A percentile compares a stretch with the other conserved stretches of the same genome.
phyloP scores from a whole-genome alignment of 306 rosid species.

The Begonia masoniana region DNA sequence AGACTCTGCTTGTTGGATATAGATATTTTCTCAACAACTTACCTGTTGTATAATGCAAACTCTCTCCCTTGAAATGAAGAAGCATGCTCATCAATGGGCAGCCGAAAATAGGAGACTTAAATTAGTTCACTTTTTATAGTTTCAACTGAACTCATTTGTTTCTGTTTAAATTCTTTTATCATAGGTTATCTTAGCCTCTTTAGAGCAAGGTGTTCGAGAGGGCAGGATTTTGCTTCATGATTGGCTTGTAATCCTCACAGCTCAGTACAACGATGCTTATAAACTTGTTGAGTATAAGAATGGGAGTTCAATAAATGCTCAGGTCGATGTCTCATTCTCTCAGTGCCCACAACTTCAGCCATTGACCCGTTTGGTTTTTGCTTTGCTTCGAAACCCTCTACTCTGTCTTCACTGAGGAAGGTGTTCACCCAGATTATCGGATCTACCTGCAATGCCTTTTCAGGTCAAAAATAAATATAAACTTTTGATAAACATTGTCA shows the following conservation, averaged over 20 bases:
- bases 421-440: slow-evolving; percentile 88
- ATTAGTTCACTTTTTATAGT: too few species aligned
- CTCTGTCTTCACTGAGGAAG: slow-evolving; percentile 93
- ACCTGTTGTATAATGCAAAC: too few species aligned
- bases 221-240: slow-evolving; percentile 91
- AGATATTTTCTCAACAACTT: too few species aligned
- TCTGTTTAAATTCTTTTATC: not conserved
- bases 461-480: slow-evolving; percentile 34
- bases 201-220: slow-evolving; percentile 97
- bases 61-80: too few species aligned
- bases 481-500: not conserved
- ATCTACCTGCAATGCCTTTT: slow-evolving; percentile 91
- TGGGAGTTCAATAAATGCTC: slow-evolving; percentile 58
- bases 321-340: slow-evolving; percentile 71
- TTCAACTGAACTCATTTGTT: too few species aligned
- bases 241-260: slow-evolving; percentile 93
- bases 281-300: slow-evolving; percentile 48
- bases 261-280: slow-evolving; percentile 81
- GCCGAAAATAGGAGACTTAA: too few species aligned
- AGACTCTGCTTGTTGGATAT: too few species aligned
- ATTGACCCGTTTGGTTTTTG: slow-evolving; percentile 77
- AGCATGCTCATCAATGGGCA: too few species aligned
- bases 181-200: slow-evolving; percentile 79
- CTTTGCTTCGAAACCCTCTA: slow-evolving; percentile 85
- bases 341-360: slow-evolving; percentile 90